Conservation (phyloP, 768 basidiomycete species). For the Lyophyllum shimeji region DNA sequence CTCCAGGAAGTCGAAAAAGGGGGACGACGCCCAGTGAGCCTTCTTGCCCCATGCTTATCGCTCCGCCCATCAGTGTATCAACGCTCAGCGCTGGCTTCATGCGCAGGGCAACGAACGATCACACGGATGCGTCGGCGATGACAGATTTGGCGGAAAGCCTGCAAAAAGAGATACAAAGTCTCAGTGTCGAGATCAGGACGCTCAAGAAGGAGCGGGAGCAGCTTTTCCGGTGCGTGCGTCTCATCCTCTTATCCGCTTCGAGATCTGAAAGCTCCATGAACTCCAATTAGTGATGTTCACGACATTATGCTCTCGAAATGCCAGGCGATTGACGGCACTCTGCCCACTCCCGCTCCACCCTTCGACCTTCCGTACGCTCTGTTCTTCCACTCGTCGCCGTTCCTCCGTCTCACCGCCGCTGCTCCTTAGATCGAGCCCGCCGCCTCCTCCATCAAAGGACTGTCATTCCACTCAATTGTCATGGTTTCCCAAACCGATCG, state of each 20-base stretch:
- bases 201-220: constrained; percentile 11
- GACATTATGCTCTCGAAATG: constrained; percentile 15
- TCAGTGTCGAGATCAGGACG: constrained; percentile 8
- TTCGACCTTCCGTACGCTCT: neutral
- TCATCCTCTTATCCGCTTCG: neutral
- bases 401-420: neutral
- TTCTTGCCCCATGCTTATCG: no score
- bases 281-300: constrained; percentile 12
- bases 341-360: neutral
- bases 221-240: constrained; percentile 10
- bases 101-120: neutral
- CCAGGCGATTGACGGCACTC: neutral
- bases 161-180: constrained; percentile 10
- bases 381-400: neutral
- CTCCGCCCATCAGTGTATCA: no score
- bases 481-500: constrained; percentile 2
- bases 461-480: constrained; percentile 4
- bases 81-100: no score
- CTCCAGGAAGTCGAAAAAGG: constrained; percentile 5
- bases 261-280: neutral
- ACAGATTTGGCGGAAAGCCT: constrained; percentile 11
- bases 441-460: neutral
- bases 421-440: neutral
- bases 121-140: constrained; percentile 10
- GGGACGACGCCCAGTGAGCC: constrained; percentile 5